Evolutionary conservation across 495 filamentous ascomycete species (phyloP).

Genomic region (Talaromyces trachyspermus): DNA sequence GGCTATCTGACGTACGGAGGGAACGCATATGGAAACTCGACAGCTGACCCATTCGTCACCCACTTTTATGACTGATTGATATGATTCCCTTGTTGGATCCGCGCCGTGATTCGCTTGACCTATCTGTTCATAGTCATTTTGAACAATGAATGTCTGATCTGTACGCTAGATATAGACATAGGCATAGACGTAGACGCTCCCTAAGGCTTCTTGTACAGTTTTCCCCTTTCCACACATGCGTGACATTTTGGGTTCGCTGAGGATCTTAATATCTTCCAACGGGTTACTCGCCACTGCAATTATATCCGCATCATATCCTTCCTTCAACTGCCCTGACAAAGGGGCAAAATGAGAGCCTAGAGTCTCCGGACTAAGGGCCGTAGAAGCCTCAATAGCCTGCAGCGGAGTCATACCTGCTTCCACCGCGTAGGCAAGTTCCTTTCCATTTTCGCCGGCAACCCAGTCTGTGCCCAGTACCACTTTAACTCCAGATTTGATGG

Average conservation of each 20-base stretch:
- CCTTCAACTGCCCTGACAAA: constrained; percentile 40
- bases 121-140: background rate
- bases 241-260: constrained; percentile 35
- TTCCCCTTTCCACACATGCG: constrained; percentile 42
- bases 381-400: constrained; percentile 47
- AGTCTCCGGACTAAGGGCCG: constrained; percentile 40
- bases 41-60: constrained; percentile 20
- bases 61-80: constrained; percentile 11
- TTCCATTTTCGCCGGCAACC: constrained; percentile 33
- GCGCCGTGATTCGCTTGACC: too few species aligned
- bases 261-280: constrained; percentile 36
- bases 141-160: background rate
- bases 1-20: constrained; percentile 46
- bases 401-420: constrained; percentile 42
- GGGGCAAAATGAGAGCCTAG: constrained; percentile 34
- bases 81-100: background rate
- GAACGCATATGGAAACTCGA: constrained; percentile 41
- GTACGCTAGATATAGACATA: background rate
- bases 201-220: constrained; percentile 24
- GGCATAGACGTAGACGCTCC: too few species aligned
- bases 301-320: constrained; percentile 42
- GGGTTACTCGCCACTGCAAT: constrained; percentile 38
- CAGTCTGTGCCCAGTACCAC: constrained; percentile 40
- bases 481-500: constrained; percentile 20
- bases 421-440: constrained; percentile 42